Base-by-base conservation (phyloP, 2,329 filamentous ascomycete genomes). In the Claviceps sp. region DNA sequence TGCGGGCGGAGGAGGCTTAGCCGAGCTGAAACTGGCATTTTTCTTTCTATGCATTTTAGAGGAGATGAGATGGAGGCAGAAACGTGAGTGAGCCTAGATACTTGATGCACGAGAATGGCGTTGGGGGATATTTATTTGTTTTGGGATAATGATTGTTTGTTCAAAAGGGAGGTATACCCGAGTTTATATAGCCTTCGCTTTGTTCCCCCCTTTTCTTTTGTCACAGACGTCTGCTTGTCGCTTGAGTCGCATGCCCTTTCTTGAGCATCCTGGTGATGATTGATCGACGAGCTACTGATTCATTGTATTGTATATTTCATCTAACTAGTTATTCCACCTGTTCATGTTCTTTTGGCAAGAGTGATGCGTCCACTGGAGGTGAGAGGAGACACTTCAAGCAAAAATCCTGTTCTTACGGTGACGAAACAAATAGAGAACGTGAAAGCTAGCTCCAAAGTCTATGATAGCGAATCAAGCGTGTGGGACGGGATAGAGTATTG, bases 1-100 rank as follows among this genome's bases (percentile, higher is more conserved):
- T 70, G 9, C 63, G 69, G 55, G 54, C 48, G 5, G 50, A 52
- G 5, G 30, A 34, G 30, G 30, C 30, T 34, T 34, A 34, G 30
- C 30, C 3, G 30, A 34, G 30, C 30, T 11, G 30, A 11, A 34
- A 34, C 30, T 34, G 30, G 30, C 30, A 11, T 34, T 34, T 30
- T 4, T 34, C 11, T 9, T 34, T 11, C 30, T 34, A 11, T 34
- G 9, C 30, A 34, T 34, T 34, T 34, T 11, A 34, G 30, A 9
- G 9, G 30, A 9, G 30, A 11, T 34, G 30, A 34, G 30, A 34
- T 34, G 30, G 30, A 34, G 30, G 9, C 9, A 34, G 30, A 11
- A 11, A 41, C 38, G 38, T 16, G 38, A 16, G 38, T 18, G 38
- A 41, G 38, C 16, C 16, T 40, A 18, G n/a, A 18, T 20, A 34